These are phyloP conservation scores for Sarocladium oryzae DNA, from an alignment of 2,329 filamentous ascomycete species.

Conservation along the genomic window DNA sequence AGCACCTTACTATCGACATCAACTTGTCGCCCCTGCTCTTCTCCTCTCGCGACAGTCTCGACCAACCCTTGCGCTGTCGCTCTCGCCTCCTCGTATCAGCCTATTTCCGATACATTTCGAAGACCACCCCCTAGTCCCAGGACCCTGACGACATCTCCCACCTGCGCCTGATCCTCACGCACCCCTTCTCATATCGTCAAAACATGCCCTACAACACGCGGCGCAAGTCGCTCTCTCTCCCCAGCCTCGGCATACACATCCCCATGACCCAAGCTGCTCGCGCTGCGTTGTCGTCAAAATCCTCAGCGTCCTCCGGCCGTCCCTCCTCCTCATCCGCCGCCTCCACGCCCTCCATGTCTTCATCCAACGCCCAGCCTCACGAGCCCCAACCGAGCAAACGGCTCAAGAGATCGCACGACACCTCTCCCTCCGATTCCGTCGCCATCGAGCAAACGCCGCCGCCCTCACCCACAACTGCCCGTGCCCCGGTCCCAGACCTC, in stretches of 20 bases:
- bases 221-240: constrained; percentile 89
- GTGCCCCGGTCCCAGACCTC: constrained; percentile 21
- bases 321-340: constrained; percentile 21
- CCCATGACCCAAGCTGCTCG: constrained; percentile 59
- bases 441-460: constrained; percentile 69
- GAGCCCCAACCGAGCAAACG: constrained; percentile 50
- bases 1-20: constrained; percentile 1
- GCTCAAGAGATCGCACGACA: constrained; percentile 70
- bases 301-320: constrained; percentile 31
- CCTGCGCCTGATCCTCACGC: constrained; percentile 2
- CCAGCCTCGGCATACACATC: constrained; percentile 86
- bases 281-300: constrained; percentile 43
- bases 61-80: not conserved
- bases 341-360: constrained; percentile 24
- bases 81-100: constrained; percentile 10
- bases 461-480: constrained; percentile 28
- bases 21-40: constrained; percentile 11
- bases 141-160: constrained; percentile 9
- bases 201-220: constrained; percentile 92
- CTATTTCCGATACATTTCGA: not conserved
- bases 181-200: constrained; percentile 1
- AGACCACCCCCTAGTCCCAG: not conserved
- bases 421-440: constrained; percentile 60
- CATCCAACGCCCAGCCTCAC: constrained; percentile 22
- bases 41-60: not conserved